phyloP scores from a whole-genome alignment of 164 flowering plant species.

The Vitis vinifera region ASM3070453v1 NC_081811.1:22834501-22835000 shows the following conservation, averaged over 20 bases:
- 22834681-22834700: conserved; percentile 68
- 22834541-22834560: conserved; percentile 33
- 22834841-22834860: conserved; percentile 69
- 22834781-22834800: conserved; percentile 44
- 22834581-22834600: conserved; percentile 13
- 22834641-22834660: conserved; percentile 59
- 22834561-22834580: conserved; percentile 9
- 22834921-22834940: conserved; percentile 57
- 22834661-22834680: conserved; percentile 49
- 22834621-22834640: conserved; percentile 64
- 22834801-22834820: conserved; percentile 79
- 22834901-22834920: conserved; percentile 41
- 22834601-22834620: conserved; percentile 60
- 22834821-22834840: conserved; percentile 74
- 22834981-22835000: no score
- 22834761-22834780: conserved; percentile 63
- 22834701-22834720: conserved; percentile 56
- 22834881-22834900: conserved; percentile 74
- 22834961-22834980: neutral
- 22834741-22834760: conserved; percentile 52
- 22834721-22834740: conserved; percentile 43
- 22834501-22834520: conserved; percentile 64
- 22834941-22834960: conserved; percentile 46
- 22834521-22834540: conserved; percentile 63
- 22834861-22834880: conserved; percentile 50